Evolutionary conservation across 2,329 filamentous ascomycete genomes (phyloP), one percentile per base, ranked within the genome.

Genomic region (Apiospora aurea): DNA sequence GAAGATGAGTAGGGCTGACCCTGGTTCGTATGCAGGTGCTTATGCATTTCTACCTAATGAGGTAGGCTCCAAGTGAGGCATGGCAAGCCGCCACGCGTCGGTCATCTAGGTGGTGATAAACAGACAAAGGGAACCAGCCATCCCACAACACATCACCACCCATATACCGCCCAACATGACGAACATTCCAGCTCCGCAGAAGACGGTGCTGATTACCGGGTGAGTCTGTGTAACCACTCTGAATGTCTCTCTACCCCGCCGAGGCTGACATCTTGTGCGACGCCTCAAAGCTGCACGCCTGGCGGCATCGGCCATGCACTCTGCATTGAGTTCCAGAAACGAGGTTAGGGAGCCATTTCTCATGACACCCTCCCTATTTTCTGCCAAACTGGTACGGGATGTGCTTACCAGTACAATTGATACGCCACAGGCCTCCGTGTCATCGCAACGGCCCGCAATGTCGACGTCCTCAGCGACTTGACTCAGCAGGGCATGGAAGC

Each of bases 261-360:
- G 16, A 5, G 13, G 13, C 29, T 47, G 29, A 29, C 43, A 24
- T 47, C 34, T 8, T 38, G 34, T 38, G 34, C 34, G 34, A 38
- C 43, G 51, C 51, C 14, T 11, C 26, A 49, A 29, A 47, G 88
- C 16, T 90, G 88, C 77, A 86, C 88, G 11, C 87, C 88, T 1
- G 88, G 88, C 16, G 88, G 88, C 41, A 90, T 90, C 72, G 88
- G 88, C 57, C 84, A 88, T 76, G 86, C 85, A 4, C 71, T 90
- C 16, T 88, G 85, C 18, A 76, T 84, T 1, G 87, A 88, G 73
- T 90, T 89, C 70, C 85, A 89, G 47, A 80, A 77, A 13, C 84
- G 84, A 80, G 88, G 88, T 88, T 71, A 44, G 64, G 10, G 3
- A 24, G 5, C 21, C n/a, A 51, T 24, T 24, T 24, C 21, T 51